These are phyloP conservation scores for Globisporangium nunn DNA, from an alignment of 352 stramenopile species.

Conservation along the genomic window DNA sequence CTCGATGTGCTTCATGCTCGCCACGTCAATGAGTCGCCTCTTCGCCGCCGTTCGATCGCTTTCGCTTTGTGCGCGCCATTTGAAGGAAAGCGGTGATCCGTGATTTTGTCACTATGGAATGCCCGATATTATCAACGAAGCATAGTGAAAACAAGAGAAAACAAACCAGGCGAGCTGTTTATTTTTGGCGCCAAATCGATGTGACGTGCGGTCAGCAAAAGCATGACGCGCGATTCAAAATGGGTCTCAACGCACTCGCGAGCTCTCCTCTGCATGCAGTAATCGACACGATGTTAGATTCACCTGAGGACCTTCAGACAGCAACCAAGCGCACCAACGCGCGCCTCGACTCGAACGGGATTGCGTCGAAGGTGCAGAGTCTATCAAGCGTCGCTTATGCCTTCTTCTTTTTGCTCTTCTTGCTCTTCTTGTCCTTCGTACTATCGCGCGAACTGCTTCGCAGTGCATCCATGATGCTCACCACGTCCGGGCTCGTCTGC, in stretches of 20 bases:
- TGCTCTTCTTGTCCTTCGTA: slow-evolving; percentile 26
- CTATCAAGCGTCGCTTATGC: slow-evolving; percentile 6
- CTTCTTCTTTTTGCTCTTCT: slow-evolving; percentile 15
- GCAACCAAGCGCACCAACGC: too few relatives aligned
- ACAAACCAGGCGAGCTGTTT: not conserved
- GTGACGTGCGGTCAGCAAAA: not conserved
- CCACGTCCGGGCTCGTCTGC: slow-evolving; percentile 43
- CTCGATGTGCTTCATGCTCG: slow-evolving; percentile 18
- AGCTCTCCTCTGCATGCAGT: not conserved
- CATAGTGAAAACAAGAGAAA: not conserved
- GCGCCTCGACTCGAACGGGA: too few relatives aligned
- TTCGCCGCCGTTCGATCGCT: not conserved
- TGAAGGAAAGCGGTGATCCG: not conserved
- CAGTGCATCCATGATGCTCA: slow-evolving; percentile 61
- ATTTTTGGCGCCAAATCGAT: slow-evolving; percentile 1
- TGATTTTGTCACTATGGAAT: not conserved
- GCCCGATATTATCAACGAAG: not conserved
- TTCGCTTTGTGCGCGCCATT: slow-evolving; percentile 1
- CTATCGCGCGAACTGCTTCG: slow-evolving; percentile 35
- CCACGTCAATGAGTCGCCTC: not conserved
- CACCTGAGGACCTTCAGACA: too few relatives aligned
- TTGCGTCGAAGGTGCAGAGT: not conserved
- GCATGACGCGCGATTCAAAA: not conserved
- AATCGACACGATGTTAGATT: too few relatives aligned
- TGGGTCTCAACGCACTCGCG: too few relatives aligned